Evolutionary conservation across 2,329 filamentous ascomycete species (phyloP).

Genomic region (Lojkania enalia): DNA sequence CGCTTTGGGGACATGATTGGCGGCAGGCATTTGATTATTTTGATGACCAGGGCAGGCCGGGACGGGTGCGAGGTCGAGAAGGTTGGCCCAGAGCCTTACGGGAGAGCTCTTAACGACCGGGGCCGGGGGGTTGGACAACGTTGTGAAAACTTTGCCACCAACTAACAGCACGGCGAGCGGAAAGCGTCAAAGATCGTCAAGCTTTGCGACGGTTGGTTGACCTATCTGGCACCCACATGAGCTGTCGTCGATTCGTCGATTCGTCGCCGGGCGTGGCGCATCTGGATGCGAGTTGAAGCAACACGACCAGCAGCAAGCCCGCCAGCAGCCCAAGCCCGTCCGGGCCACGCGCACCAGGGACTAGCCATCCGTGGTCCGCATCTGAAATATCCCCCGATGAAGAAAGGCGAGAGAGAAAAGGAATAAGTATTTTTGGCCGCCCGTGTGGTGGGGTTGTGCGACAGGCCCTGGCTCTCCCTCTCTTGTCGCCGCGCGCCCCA

Average conservation of each 20-base stretch:
- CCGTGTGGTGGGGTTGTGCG: background rate
- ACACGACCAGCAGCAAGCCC: no score
- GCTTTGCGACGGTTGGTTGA: no score
- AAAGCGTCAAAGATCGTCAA: no score
- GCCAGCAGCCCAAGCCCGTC: no score
- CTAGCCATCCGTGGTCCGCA: background rate
- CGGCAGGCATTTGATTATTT: conserved; percentile 13
- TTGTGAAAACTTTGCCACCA: background rate
- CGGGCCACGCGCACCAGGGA: background rate
- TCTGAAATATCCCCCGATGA: background rate
- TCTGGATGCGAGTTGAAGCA: background rate
- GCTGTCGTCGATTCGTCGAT: background rate
- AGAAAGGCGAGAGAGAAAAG: background rate
- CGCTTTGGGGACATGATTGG: conserved; percentile 16
- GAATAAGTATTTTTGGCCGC: background rate
- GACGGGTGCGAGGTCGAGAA: background rate
- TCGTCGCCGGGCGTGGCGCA: background rate
- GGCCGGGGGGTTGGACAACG: background rate
- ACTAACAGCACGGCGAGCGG: background rate
- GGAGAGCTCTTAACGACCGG: conserved; percentile 8
- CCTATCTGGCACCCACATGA: no score
- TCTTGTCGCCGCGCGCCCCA: background rate
- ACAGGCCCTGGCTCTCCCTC: background rate
- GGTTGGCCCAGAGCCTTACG: background rate
- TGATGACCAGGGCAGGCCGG: no score